Evolutionary conservation across 1,284 basidiomycete species (phyloP).

Genomic region (Tylopilus microsporus): DNA sequence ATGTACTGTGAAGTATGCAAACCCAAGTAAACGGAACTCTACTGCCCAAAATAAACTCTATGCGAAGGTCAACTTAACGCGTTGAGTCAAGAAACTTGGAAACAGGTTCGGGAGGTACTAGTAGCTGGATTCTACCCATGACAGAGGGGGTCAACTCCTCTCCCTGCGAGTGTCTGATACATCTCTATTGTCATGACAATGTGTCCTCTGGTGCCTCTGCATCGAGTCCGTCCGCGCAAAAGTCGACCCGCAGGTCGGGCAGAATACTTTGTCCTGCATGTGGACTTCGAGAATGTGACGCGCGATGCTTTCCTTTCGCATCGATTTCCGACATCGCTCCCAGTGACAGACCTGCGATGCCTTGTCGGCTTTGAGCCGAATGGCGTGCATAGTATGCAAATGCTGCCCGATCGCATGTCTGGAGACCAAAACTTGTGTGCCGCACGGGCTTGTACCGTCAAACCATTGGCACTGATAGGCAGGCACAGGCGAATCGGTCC

Average conservation of each 20-base stretch:
- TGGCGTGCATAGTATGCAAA: conserved; percentile 1
- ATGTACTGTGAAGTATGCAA: neutral
- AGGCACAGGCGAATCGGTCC: no score
- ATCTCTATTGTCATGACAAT: no score
- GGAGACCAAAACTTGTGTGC: no score
- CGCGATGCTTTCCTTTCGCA: conserved; percentile 23
- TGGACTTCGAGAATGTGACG: conserved; percentile 22
- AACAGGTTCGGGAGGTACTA: no score
- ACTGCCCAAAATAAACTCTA: conserved; percentile 1
- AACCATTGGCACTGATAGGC: no score
- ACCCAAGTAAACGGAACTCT: neutral
- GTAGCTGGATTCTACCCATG: no score
- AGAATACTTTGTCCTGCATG: conserved; percentile 5
- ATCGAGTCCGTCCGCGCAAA: conserved; percentile 15
- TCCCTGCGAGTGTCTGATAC: no score
- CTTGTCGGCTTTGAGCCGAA: conserved; percentile 6
- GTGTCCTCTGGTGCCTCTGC: conserved; percentile 16
- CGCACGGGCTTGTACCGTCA: no score
- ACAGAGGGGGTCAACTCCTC: no score
- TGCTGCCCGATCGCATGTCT: no score
- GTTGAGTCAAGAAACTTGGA: no score
- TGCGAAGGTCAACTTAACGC: neutral
- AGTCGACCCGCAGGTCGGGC: conserved; percentile 10
- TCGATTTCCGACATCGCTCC: conserved; percentile 12
- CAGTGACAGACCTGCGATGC: conserved; percentile 10